Evolutionary conservation across 768 basidiomycete genomes (phyloP), one percentile per base, ranked within the genome.

Genomic region (Porpolomopsis calyptriformis): DNA sequence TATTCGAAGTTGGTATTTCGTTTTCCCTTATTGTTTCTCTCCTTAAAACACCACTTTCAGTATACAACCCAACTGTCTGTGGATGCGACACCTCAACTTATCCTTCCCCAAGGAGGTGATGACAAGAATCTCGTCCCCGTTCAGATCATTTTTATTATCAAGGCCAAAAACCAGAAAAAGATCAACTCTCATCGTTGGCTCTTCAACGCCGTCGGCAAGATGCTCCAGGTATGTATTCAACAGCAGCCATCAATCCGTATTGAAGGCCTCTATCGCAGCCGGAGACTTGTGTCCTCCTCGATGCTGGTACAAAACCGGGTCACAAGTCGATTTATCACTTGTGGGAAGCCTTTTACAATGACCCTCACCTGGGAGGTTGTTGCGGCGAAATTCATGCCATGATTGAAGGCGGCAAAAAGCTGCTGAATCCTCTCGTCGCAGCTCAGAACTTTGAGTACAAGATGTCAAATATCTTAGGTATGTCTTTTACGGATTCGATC

Each of bases 361-460:
- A 88, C 55, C 57, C 76, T 3, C 64, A 88, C 57, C 68, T 91
- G 10, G 88, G 87, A 37, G 89, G 89, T 38, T 89, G 86, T 59
- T 92, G 89, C 64, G 91, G 90, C 54, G 91, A 94, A 71, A 93
- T 94, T 53, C 86, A 93, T 52, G 93, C 93, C 49, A 94, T 94
- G 93, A 86, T 94, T 56, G 79, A 91, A 62, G 88, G 89, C 12
- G 91, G 91, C 36, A 81, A 64, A 64, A 96, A 96, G 62, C 76
- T 97, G 20, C 62, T 97, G 49, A 97, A 97, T 57, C 93, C 90
- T 16, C 68, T 92, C 40, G 76, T 97, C 24, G 93, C 93, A 6
- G 91, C 93, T 12, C 93, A 97, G 62, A 96, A 97, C 65, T 93
- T 93, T 55, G 91, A 93, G 66, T 96, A 96, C 69, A 96, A 91